Base-by-base conservation (phyloP, 352 stramenopile species). In the Pythium diclinum region DNA sequence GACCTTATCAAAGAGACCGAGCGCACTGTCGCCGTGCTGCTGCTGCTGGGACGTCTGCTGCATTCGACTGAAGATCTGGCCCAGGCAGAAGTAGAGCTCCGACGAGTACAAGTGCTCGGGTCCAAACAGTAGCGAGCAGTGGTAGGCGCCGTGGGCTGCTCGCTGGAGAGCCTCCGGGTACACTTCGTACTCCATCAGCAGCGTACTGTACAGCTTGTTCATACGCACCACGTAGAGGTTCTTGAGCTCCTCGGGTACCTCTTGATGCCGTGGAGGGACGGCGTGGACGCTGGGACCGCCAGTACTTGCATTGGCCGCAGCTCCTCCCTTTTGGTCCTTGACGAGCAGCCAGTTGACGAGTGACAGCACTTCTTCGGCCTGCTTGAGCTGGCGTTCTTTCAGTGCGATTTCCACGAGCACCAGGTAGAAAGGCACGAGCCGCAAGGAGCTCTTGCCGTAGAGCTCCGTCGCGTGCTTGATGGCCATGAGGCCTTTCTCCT, bases 1-100 rank as follows among this genome's bases (percentile, higher is more conserved):
- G 11, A 90, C 77, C 38, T 92, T 92, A 66, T 92, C 83, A 23
- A 87, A 79, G 79, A 89, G 80, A 19, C 76, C 76, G 23, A 92
- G 68, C 25, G 83, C 76, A 46, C 76, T 87, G 34, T 91, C 80
- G 5, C 54, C 64, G 25, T 74, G 57, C 58, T 62, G 61, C 23
- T 59, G 53, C 30, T 63, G 54, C 17, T 63, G 16, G 17, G 72
- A 30, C 23, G 75, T 65, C 23, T 69, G 64, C 67, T 80, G 70
- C 33, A 34, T 79, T 56, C 56, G 56, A 40, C 40, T 71, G 63
- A 92, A 92, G 59, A 76, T 78, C n/a, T 77, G 63, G 8, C 83
- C 83, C 17, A 92, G 73, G 14, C 73, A 85, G 54, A 81, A 92
- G 81, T 89, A 92, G 23, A 92, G 68, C 71, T 88, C 78, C 3